Evolutionary conservation across 306 rosid genomes (phyloP), one percentile per base, ranked within the genome.

Genomic region (Phaseolus lunatus): DNA sequence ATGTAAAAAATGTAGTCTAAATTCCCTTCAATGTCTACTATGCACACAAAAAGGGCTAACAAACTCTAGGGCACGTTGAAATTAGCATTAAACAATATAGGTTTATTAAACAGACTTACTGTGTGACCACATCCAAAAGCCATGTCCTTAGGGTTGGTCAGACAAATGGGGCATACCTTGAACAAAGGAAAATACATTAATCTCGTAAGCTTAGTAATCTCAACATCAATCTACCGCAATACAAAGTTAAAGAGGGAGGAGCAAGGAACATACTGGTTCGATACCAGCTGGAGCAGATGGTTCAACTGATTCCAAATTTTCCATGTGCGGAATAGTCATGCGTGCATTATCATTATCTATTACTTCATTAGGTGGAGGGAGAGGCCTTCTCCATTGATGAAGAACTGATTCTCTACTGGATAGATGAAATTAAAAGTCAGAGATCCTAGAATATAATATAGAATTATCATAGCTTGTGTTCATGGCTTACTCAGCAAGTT

Each of bases 111-210:
- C 11, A 26, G 67, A 86, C 93, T 89, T 83, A 95, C 98, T 19
- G 90, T 86, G 78, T 95, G 98, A 70, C 98, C 98, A 41, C 98
- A 95, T 83, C 92, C 97, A 80, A 95, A 95, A 83, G 98, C 98
- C 98, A 95, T 88, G 82, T 95, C 91, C 90, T 87, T 95, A 5
- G 96, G 98, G 78, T 95, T 90, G 48, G 90, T 87, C 64, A 92
- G 88, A 86, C 98, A 95, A 81, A 95, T 79, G 31, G 97, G 97
- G 77, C 98, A 95, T 68, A 86, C 91, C 98, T 94, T 73, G 45
- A 81, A 82, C 45, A 86, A 14, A 68, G 39, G 43, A 15, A 82
- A 70, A 63, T 19, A 61, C 16, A 54, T 41, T 71, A 15, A 24
- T 76, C 79, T 82, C 67, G 24, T 23, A 79, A 78, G 65, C 73